Evolutionary conservation across 2,329 filamentous ascomycete species (phyloP), one percentile per base, ranked within the genome.

Genomic region (Aspergillus spinulosporus): DNA sequence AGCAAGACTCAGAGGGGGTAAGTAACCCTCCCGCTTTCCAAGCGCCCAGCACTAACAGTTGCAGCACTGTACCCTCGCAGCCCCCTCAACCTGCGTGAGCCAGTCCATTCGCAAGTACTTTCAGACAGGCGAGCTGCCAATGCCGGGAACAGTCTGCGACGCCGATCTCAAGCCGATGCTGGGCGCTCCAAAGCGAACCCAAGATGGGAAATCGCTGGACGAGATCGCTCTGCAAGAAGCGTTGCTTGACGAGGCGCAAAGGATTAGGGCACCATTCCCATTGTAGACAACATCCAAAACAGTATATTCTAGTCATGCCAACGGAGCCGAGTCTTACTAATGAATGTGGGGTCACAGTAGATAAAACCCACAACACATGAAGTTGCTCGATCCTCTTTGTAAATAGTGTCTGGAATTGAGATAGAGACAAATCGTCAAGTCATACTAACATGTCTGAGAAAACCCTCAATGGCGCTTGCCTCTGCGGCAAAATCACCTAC

Each of bases 1-100:
- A 76, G 28, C 76, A 78, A 57, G 74, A 82, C 56, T 69, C 74
- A 3, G 73, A 74, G 54, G 74, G 74, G 4, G 69, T 72, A 56
- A 67, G 77, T 69, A 58, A 57, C 21, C 21, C 31, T 60, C 21
- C 56, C 42, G 3, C 32, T 32, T n/a, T n/a, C 3, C 21, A 15
- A 4, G 32, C 34, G 4, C 15, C 29, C 12, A 14, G 26, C n/a
- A 44, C 53, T 58, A 49, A 58, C 40, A 0, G 5, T 2, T 31
- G 31, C 37, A 72, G 70, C 70, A 72, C 50, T 70, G 68, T n/a
- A 71, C 68, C 1, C 45, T 68, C 5, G 66, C 67, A 2, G 69
- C 72, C 1, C 70, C 74, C 1, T 76, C 72, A 2, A 49, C 71
- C 2, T 79, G 77, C 54, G 67, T 70, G 1, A 68, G 64, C 29